Percentiles rank a stretch among this genome's conserved stretches.
Evolutionary conservation across 2,329 filamentous ascomycete species (phyloP).

Genomic region (Verticillium alfalfae): DNA sequence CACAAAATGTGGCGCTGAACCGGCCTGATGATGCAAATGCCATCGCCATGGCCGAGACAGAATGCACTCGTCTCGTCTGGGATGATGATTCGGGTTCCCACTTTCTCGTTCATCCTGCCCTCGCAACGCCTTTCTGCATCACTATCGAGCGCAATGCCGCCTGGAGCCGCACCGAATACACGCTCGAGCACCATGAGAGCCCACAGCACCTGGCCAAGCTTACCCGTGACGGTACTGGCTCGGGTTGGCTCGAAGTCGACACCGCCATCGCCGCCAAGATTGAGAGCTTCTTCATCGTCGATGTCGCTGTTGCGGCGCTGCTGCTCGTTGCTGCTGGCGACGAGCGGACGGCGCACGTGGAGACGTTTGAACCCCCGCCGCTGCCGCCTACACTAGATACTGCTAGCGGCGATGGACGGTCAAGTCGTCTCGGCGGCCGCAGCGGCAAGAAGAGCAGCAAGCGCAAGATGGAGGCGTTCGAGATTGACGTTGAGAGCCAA

Average conservation of each 20-base stretch:
- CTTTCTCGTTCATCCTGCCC: conserved; percentile 58
- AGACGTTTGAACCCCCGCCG: conserved; percentile 57
- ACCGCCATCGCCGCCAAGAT: conserved; percentile 54
- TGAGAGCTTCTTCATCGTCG: conserved; percentile 56
- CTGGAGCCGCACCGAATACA: conserved; percentile 58
- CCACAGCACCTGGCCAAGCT: conserved; percentile 56
- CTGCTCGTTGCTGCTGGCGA: conserved; percentile 54
- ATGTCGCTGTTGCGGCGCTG: conserved; percentile 56
- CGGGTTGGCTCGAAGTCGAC: conserved; percentile 56
- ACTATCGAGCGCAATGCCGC: conserved; percentile 52
- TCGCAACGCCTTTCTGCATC: conserved; percentile 59
- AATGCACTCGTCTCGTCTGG: conserved; percentile 69
- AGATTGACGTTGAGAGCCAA: conserved; percentile 60
- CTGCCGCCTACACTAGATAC: conserved; percentile 15
- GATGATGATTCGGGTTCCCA: conserved; percentile 54
- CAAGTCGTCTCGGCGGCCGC: conserved; percentile 16
- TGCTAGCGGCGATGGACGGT: conserved; percentile 22
- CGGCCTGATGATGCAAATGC: conserved; percentile 53
- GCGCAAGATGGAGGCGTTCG: conserved; percentile 49
- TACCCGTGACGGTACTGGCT: conserved; percentile 54
- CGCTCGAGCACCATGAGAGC: conserved; percentile 59
- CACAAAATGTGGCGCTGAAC: conserved; percentile 58
- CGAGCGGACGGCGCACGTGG: conserved; percentile 42
- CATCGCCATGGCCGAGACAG: conserved; percentile 58
- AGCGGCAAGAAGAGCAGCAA: conserved; percentile 20